Conservation (phyloP, 805 yeast species). For the Suhomyces faveliae region DNA sequence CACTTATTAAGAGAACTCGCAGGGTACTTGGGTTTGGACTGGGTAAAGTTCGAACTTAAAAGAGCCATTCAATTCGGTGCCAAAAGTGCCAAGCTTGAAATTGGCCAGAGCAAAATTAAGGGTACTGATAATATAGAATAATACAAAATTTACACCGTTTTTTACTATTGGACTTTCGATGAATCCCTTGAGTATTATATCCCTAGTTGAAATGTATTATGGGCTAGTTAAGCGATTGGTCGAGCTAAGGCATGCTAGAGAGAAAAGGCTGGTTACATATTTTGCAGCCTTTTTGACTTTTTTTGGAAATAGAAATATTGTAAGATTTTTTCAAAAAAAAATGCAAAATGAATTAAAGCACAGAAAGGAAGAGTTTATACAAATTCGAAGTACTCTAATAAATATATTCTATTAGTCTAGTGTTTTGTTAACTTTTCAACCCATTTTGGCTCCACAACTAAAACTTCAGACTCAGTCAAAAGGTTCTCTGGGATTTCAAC, state of each 20-base stretch:
- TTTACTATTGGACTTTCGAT: too few relatives aligned
- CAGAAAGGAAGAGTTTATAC: background rate
- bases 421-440: conserved; percentile 24
- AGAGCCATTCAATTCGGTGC: conserved; percentile 98
- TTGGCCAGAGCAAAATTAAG: conserved; percentile 69
- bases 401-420: background rate
- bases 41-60: conserved; percentile 73
- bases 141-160: too few relatives aligned
- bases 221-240: too few relatives aligned
- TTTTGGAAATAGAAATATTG: too few relatives aligned
- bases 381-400: too few relatives aligned
- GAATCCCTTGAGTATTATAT: too few relatives aligned
- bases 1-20: conserved; percentile 65
- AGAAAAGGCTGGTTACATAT: too few relatives aligned
- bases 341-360: too few relatives aligned
- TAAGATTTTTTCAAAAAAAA: too few relatives aligned
- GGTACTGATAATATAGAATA: conserved; percentile 59
- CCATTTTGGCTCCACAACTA: conserved; percentile 44
- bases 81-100: conserved; percentile 88
- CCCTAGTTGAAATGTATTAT: too few relatives aligned
- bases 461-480: conserved; percentile 37
- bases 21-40: conserved; percentile 40
- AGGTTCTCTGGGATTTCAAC: conserved; percentile 24
- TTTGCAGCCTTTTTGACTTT: too few relatives aligned
- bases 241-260: too few relatives aligned